Evolutionary conservation across 805 yeast genomes (phyloP).

Genomic region (Zygoascus tannicola): DNA sequence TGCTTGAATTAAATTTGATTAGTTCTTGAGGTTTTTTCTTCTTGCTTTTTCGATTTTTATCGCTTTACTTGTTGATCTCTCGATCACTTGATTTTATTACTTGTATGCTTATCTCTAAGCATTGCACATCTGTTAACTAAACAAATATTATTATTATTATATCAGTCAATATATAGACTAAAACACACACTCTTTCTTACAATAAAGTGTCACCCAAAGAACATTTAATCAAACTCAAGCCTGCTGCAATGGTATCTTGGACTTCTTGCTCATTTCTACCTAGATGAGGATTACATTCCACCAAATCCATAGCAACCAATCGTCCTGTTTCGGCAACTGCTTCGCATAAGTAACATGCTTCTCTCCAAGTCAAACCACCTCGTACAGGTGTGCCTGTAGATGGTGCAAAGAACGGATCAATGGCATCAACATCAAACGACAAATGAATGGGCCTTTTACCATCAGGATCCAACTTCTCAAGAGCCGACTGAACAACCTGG

Average conservation of each 20-base stretch:
- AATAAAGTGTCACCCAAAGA: slow-evolving; percentile 87
- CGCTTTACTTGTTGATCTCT: not conserved
- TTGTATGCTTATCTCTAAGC: too few species aligned
- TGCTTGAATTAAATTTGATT: too few species aligned
- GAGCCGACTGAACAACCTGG: slow-evolving; percentile 84
- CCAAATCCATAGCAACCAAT: slow-evolving; percentile 79
- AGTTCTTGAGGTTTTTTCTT: too few species aligned
- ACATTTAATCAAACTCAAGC: slow-evolving; percentile 85
- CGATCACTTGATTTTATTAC: not conserved
- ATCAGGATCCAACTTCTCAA: slow-evolving; percentile 65
- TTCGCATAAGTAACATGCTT: slow-evolving; percentile 86
- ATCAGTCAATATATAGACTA: too few species aligned
- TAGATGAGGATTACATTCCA: slow-evolving; percentile 85
- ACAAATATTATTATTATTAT: too few species aligned
- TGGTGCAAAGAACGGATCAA: slow-evolving; percentile 89
- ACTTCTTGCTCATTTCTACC: slow-evolving; percentile 71
- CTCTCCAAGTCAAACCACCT: slow-evolving; percentile 91
- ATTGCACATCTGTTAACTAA: too few species aligned
- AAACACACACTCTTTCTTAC: too few species aligned
- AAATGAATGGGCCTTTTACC: slow-evolving; percentile 71
- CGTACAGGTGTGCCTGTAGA: slow-evolving; percentile 98
- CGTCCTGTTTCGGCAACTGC: slow-evolving; percentile 87
- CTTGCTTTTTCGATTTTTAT: not conserved
- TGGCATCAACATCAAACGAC: slow-evolving; percentile 93
- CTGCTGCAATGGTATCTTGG: slow-evolving; percentile 78